These are phyloP conservation scores for Gnetum montanum DNA, from an alignment of 75 land plant genomes.

Conservation along the genomic window DNA sequence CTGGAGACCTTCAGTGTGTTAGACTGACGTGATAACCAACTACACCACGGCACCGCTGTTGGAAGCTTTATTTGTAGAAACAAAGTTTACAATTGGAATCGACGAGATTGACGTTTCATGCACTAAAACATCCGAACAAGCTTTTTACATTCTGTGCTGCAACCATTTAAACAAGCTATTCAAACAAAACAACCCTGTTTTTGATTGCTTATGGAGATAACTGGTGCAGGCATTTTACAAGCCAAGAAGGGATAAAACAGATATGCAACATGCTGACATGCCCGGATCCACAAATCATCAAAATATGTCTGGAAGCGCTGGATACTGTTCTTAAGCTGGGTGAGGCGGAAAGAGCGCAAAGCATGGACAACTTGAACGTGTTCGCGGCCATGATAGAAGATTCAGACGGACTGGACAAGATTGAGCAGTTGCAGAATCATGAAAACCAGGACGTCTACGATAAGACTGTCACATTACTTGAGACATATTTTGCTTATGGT, in stretches of 20 bases:
- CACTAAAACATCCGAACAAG: not conserved
- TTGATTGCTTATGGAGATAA: too few species aligned
- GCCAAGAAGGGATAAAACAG: slow-evolving; percentile 76
- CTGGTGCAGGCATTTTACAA: slow-evolving; percentile 48
- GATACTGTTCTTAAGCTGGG: slow-evolving; percentile 83
- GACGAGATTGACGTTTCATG: too few species aligned
- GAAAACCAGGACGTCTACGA: slow-evolving; percentile 26
- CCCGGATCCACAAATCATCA: slow-evolving; percentile 66
- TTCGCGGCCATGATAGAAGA: slow-evolving; percentile 26
- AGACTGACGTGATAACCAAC: slow-evolving; percentile 30
- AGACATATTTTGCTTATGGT: slow-evolving; percentile 22
- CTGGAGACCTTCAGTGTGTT: slow-evolving; percentile 30
- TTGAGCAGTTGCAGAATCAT: slow-evolving; percentile 34
- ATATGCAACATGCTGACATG: slow-evolving; percentile 76
- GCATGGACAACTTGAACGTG: slow-evolving; percentile 19
- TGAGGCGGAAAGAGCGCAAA: slow-evolving; percentile 60
- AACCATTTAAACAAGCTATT: too few species aligned
- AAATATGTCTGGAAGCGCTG: slow-evolving; percentile 76
- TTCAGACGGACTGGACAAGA: slow-evolving; percentile 33
- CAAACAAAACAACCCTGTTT: not conserved
- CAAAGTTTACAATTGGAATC: too few species aligned
- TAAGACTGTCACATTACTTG: slow-evolving; percentile 23
- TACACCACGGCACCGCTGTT: slow-evolving; percentile 27
- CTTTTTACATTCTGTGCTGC: not conserved
- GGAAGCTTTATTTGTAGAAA: too few species aligned